phyloP scores from a whole-genome alignment of 345 rosid genomes.

The Hirschfeldia incana region DNA sequence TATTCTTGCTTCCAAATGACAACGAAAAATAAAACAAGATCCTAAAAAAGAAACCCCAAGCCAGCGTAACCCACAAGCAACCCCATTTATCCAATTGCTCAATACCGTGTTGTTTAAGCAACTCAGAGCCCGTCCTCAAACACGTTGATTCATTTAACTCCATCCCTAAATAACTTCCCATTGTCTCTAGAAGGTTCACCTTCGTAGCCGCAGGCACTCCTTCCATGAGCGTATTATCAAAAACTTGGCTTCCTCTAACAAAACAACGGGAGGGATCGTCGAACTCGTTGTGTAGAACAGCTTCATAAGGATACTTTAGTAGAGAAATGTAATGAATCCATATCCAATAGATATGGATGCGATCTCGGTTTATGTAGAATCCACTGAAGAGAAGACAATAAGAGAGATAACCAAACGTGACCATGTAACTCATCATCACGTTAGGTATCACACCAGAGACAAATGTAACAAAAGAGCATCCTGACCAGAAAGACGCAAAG shows the following conservation, averaged over 20 bases:
- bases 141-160: slow-evolving; percentile 62
- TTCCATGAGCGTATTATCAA: slow-evolving; percentile 64
- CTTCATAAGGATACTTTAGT: slow-evolving; percentile 78
- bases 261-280: slow-evolving; percentile 58
- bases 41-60: slow-evolving; percentile 94
- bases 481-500: slow-evolving; percentile 80
- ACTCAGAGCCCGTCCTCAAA: slow-evolving; percentile 62
- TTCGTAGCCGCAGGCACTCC: slow-evolving; percentile 43
- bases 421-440: slow-evolving; percentile 75
- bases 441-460: slow-evolving; percentile 72
- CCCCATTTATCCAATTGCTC: slow-evolving; percentile 72
- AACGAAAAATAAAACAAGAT: slow-evolving; percentile 66
- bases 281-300: slow-evolving; percentile 64
- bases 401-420: slow-evolving; percentile 65
- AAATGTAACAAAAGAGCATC: slow-evolving; percentile 80
- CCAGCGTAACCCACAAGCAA: slow-evolving; percentile 81
- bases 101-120: slow-evolving; percentile 61
- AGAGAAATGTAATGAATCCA: slow-evolving; percentile 92
- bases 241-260: slow-evolving; percentile 66
- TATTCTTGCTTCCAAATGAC: slow-evolving; percentile 81
- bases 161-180: slow-evolving; percentile 55
- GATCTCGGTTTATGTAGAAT: slow-evolving; percentile 67
- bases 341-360: slow-evolving; percentile 69
- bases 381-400: slow-evolving; percentile 87
- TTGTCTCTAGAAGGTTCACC: slow-evolving; percentile 47